These are phyloP conservation scores for Calvatia gigantea DNA, from an alignment of 768 basidiomycete species.

Conservation along the genomic window DNA sequence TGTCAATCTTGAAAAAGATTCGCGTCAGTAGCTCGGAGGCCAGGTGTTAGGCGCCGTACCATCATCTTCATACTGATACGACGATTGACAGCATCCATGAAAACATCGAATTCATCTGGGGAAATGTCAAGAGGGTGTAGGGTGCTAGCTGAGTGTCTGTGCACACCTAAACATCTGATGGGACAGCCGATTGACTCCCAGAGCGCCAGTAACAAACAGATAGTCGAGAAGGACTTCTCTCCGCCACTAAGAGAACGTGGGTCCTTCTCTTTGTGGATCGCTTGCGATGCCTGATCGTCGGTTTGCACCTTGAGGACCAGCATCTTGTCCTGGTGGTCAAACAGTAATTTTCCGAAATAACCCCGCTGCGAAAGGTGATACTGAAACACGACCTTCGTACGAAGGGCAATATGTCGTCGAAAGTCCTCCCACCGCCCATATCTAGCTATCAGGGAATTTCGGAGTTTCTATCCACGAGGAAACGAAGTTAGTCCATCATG, in stretches of 20 bases:
- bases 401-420: constrained; percentile 82
- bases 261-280: constrained; percentile 73
- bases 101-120: constrained; percentile 95
- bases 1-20: constrained; percentile 64
- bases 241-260: constrained; percentile 87
- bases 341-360: constrained; percentile 85
- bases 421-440: constrained; percentile 81
- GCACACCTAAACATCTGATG: constrained; percentile 80
- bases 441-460: constrained; percentile 61
- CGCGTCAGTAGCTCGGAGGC: not conserved
- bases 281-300: constrained; percentile 62
- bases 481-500: not conserved
- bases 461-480: constrained; percentile 49
- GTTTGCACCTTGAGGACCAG: constrained; percentile 79
- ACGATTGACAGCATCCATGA: constrained; percentile 93
- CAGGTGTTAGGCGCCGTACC: constrained; percentile 38
- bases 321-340: constrained; percentile 69
- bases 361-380: constrained; percentile 82
- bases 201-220: constrained; percentile 87
- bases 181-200: constrained; percentile 98
- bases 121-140: constrained; percentile 1
- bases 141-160: not conserved
- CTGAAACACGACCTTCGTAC: constrained; percentile 80
- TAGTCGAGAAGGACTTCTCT: constrained; percentile 96
- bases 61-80: constrained; percentile 95